Base-by-base conservation (phyloP, 2,329 filamentous ascomycete species). In the Ceratocystis harringtonii region DNA sequence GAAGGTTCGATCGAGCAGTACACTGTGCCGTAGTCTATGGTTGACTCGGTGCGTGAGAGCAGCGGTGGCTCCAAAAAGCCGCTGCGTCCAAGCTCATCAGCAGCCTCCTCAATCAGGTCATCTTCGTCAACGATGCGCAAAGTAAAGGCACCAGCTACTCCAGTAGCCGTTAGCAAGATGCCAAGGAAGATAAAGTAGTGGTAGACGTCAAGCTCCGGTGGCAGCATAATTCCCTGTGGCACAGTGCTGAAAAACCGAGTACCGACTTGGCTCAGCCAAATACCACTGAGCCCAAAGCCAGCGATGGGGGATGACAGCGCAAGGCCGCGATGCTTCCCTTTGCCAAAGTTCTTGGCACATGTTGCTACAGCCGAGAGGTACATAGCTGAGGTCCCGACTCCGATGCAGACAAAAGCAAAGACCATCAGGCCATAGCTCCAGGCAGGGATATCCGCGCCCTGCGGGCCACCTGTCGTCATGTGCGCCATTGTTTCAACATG, bases 311-410 rank as follows among this genome's bases (percentile, higher is more conserved):
- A 81, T 1, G 92, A 92, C 65, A 99, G 80, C 68, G 95, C 92
- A 62, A 99, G 77, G 0, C 94, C 94, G 71, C 92, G 88, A 72
- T 95, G 87, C 72, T 87, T 89, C 3, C 91, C 90, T 68, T 88
- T 85, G 61, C 92, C 92, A 76, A 97, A 99, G 76, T 97, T 99
- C 84, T 99, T 99, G 44, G 94, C 94, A 72, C 91, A 96, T 0
- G 92, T 95, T 5, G 92, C 92, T n/a, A 99, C 87, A 1, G 90
- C 87, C 62, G 86, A 83, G 65, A 97, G 80, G 74, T 97, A 99
- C 84, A 97, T 91, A 74, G 84, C 84, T 69, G 88, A 89, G 0
- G 92, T 96, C 4, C 85, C 92, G 68, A 87, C 81, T 1, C 94
- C 94, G 66, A 99, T 85, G 63, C 83, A 81, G 60, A 92, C 80